Evolutionary conservation across 2,329 filamentous ascomycete species (phyloP).

Genomic region (Chaetomium globosum): DNA sequence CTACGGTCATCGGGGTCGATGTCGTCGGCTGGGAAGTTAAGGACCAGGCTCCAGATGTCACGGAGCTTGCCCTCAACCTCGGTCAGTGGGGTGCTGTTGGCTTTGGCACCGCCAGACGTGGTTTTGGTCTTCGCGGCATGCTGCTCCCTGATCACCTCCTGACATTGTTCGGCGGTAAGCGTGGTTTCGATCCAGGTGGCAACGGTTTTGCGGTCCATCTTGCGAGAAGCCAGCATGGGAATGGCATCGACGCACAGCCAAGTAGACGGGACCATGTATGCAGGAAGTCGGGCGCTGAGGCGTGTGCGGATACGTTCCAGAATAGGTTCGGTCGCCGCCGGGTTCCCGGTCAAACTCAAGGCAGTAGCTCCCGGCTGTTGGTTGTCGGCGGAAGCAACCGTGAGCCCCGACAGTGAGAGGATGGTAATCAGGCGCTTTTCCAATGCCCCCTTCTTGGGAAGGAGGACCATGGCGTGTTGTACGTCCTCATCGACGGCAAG

Average conservation of each 20-base stretch:
- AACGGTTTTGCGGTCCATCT: constrained; percentile 42
- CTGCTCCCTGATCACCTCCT: constrained; percentile 39
- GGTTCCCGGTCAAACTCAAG: constrained; percentile 3
- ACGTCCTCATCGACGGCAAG: constrained; percentile 11
- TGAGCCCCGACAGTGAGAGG: constrained; percentile 24
- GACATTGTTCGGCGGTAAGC: constrained; percentile 42
- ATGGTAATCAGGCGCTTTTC: constrained; percentile 39
- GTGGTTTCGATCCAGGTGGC: constrained; percentile 49
- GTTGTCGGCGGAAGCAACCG: neutral
- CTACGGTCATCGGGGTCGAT: constrained; percentile 40
- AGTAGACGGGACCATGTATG: constrained; percentile 44
- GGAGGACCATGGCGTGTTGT: constrained; percentile 27
- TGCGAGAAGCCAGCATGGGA: constrained; percentile 30
- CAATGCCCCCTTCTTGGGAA: constrained; percentile 36
- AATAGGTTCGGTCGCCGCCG: constrained; percentile 22
- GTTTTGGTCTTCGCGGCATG: constrained; percentile 37
- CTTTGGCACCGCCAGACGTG: neutral
- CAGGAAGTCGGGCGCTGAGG: constrained; percentile 42
- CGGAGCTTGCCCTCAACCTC: constrained; percentile 32
- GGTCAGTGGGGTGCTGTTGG: neutral
- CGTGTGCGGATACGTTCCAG: constrained; percentile 38
- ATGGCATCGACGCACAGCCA: constrained; percentile 37
- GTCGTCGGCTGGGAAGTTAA: constrained; percentile 42
- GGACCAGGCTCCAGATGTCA: constrained; percentile 25
- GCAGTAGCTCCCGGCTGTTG: neutral